Evolutionary conservation across 805 yeast genomes (phyloP).

Genomic region (Zygosaccharomyces bisporus): DNA sequence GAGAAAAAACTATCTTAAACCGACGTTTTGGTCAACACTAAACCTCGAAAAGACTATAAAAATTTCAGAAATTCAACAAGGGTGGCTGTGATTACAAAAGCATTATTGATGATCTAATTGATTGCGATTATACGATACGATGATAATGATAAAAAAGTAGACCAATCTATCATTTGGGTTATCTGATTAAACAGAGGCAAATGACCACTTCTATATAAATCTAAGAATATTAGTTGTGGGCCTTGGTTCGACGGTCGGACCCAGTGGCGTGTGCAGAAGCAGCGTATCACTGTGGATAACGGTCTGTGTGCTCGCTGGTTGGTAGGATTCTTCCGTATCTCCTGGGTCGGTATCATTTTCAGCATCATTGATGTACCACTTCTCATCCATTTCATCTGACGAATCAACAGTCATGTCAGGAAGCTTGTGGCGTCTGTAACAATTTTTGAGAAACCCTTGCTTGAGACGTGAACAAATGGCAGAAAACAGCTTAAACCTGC

Average conservation of each 20-base stretch:
- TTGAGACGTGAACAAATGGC: conserved; percentile 1
- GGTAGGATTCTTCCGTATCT: neutral
- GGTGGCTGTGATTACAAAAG: too few relatives aligned
- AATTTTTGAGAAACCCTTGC: neutral
- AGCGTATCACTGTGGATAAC: conserved; percentile 12
- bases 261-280: conserved; percentile 1
- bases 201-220: conserved; percentile 6
- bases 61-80: too few relatives aligned
- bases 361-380: neutral
- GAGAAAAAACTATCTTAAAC: too few relatives aligned
- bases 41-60: too few relatives aligned
- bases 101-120: too few relatives aligned
- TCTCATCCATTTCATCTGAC: neutral
- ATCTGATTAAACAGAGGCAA: too few relatives aligned
- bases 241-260: neutral
- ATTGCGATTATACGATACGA: too few relatives aligned
- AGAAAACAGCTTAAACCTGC: conserved; percentile 1
- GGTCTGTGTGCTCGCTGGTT: conserved; percentile 10
- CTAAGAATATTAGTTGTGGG: conserved; percentile 15
- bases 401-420: too few relatives aligned
- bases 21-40: too few relatives aligned
- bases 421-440: neutral
- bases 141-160: too few relatives aligned
- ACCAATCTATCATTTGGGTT: too few relatives aligned
- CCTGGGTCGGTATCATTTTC: neutral